Base-by-base conservation (phyloP, 768 basidiomycete genomes). In the Dacryopinax spathularia region DNA sequence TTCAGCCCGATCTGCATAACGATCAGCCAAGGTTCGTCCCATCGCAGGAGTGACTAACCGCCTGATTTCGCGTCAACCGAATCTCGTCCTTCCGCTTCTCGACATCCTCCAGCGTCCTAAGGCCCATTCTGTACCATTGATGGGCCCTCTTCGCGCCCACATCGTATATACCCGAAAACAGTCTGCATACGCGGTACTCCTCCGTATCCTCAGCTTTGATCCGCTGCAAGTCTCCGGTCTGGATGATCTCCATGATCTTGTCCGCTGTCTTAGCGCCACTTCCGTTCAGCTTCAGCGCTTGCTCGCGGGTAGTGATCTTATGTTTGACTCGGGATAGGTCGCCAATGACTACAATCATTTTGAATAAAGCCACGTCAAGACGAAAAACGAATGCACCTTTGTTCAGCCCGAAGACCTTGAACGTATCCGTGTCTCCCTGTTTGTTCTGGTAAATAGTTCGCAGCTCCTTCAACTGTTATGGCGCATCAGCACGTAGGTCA, bases 101-200 rank as follows among this genome's bases (percentile, higher is more conserved):
- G 35, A 96, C 73, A 68, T 97, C 92, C 9, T 86, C 84, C 33
- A 96, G 78, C 2, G 84, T 87, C 60, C 90, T 79, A 60, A 88
- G 87, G 0, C 93, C 94, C 20, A 77, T 80, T 20, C 79, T 72
- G 71, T 86, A 92, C 85, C 92, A 91, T 68, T 82, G 75, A 65
- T 79, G 80, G 1, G 92, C 89, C 41, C 78, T 86, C 10, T 76
- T 73, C 62, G 78, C 80, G 13, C 91, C 92, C 64, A 93, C 89
- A 33, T 89, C 91, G 69, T 94, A 94, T 41, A 96, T 86, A 7
- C 88, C 87, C 62, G 82, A 81, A 69, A 95, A 93, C 10, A 84
- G 48, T 25, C 77, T 74, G 1, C 80, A 78, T 0, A 79, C 79
- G 36, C 75, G 71, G 1, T 88, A 78, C 60, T 88, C 87, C 34